Base-by-base conservation (phyloP, 2,329 filamentous ascomycete species). In the Colletotrichum sp. region DNA sequence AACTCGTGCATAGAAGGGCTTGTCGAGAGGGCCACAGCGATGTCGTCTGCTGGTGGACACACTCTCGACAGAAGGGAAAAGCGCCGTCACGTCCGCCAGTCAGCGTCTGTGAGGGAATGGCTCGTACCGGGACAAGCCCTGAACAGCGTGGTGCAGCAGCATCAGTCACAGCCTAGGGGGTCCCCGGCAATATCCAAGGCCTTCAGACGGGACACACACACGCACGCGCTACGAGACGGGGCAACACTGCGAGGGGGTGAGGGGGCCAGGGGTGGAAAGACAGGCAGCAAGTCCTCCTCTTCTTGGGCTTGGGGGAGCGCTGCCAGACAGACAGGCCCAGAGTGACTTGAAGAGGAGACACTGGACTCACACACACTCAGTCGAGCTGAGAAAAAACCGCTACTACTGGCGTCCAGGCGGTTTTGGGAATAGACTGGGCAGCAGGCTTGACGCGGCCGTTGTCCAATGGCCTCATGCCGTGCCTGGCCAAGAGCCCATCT, bases 401-500 rank as follows among this genome's bases (percentile, higher is more conserved):
- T 39, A 66, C 55, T 6, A 62, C 52, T 67, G 64, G 52, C 19
- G 32, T 62, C 27, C 71, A 71, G 59, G 68, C 67, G 39, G 36
- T 32, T 72, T 67, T 72, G 72, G 69, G 72, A 19, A 36, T 64
- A 63, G 71, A 57, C 69, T 63, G 69, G 32, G 63, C 69, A 32
- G 55, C 69, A 57, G 27, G 30, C 57, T 76, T 59, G 69, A 72
- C 55, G 70, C 73, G 63, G 55, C 69, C 39, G 39, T 32, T 30
- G 52, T 32, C 69, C 72, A 75, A 72, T 75, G 69, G 72, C 62
- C 16, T 62, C 72, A 67, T 72, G 69, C 72, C 72, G 72, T 59
- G 72, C 49, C 70, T 55, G 57, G 32, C 64, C 32, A 71, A 36
- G 32, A 25, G 62, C 27, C 63, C 69, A 63, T 69, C 59, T 25